These are phyloP conservation scores for Penicillium sp. DNA, from an alignment of 2,329 filamentous ascomycete species.

Conservation along the genomic window DNA sequence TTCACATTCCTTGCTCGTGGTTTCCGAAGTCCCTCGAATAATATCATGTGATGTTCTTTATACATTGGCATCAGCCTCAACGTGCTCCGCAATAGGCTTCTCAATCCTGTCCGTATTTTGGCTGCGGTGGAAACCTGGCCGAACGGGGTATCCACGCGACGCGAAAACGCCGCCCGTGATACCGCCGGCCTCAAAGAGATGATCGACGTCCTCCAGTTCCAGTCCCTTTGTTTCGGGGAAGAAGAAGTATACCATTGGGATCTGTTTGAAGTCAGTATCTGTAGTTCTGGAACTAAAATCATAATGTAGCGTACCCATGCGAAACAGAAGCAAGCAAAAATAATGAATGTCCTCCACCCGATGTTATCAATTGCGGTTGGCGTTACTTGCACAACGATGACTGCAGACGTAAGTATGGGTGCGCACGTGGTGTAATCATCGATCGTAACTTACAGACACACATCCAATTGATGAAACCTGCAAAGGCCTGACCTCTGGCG, in stretches of 20 bases:
- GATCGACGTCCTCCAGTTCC: conserved; percentile 63
- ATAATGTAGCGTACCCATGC: conserved; percentile 16
- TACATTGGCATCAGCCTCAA: neutral
- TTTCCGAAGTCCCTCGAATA: no score
- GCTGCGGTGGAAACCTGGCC: conserved; percentile 18
- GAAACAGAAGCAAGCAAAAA: conserved; percentile 27
- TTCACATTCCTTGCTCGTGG: neutral
- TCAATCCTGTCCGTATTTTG: conserved; percentile 14
- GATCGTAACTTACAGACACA: conserved; percentile 32
- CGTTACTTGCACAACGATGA: conserved; percentile 11
- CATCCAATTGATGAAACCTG: conserved; percentile 38
- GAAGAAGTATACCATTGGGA: conserved; percentile 61
- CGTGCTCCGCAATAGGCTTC: conserved; percentile 5
- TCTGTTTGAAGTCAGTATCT: conserved; percentile 24
- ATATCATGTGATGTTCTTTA: neutral
- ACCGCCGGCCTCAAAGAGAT: conserved; percentile 40
- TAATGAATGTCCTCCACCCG: conserved; percentile 31
- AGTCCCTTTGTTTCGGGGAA: conserved; percentile 65
- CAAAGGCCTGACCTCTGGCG: conserved; percentile 42
- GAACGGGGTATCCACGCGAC: conserved; percentile 15
- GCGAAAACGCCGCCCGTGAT: conserved; percentile 40
- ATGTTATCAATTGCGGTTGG: conserved; percentile 31
- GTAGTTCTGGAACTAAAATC: neutral
- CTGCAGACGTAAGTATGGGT: conserved; percentile 13
- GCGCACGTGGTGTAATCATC: conserved; percentile 18